A percentile compares a stretch with the other conserved stretches of the same genome.
phyloP scores from a whole-genome alignment of 2,329 filamentous ascomycete species.

The Chrysoporthe puriensis region DNA sequence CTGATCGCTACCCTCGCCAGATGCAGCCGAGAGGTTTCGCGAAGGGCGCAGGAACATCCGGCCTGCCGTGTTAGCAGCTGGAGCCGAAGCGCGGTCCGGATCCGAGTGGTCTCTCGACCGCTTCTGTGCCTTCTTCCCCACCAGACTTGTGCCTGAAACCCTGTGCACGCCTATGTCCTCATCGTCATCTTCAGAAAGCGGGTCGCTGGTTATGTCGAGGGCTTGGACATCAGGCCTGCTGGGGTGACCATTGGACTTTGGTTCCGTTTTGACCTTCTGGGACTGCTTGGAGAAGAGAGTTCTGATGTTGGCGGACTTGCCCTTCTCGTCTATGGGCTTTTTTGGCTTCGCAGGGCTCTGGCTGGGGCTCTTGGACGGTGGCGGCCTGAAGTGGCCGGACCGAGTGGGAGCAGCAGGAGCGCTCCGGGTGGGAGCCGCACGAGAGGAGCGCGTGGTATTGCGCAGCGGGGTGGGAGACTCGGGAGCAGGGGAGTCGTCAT shows the following conservation, averaged over 20 bases:
- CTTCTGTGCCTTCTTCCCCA: constrained; percentile 60
- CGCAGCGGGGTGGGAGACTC: constrained; percentile 47
- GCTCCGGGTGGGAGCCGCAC: constrained; percentile 21
- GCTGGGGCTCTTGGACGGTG: constrained; percentile 43
- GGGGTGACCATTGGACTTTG: constrained; percentile 36
- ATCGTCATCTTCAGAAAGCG: constrained; percentile 65
- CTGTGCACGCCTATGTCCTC: constrained; percentile 58
- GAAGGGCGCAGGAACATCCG: constrained; percentile 57
- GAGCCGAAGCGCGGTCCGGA: constrained; percentile 34
- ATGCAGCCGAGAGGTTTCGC: constrained; percentile 34
- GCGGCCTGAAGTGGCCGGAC: constrained; percentile 32
- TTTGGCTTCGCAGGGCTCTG: constrained; percentile 47
- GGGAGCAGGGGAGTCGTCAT: constrained; percentile 36
- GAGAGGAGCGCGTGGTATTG: constrained; percentile 37
- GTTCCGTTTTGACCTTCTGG: constrained; percentile 48
- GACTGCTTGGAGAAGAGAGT: constrained; percentile 66
- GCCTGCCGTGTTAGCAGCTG: constrained; percentile 41
- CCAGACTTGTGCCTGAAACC: constrained; percentile 55
- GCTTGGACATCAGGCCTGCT: constrained; percentile 33
- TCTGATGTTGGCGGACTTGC: constrained; percentile 59
- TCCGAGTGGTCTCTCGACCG: constrained; percentile 46
- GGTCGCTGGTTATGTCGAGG: constrained; percentile 55
- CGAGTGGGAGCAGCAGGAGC: constrained; percentile 31
- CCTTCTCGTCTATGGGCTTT: constrained; percentile 53
- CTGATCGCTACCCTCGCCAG: constrained; percentile 49